A percentile compares a stretch with the other conserved stretches of the same genome.
Conservation (phyloP, 2,329 filamentous ascomycete genomes). For the Penicillium sp. region DNA sequence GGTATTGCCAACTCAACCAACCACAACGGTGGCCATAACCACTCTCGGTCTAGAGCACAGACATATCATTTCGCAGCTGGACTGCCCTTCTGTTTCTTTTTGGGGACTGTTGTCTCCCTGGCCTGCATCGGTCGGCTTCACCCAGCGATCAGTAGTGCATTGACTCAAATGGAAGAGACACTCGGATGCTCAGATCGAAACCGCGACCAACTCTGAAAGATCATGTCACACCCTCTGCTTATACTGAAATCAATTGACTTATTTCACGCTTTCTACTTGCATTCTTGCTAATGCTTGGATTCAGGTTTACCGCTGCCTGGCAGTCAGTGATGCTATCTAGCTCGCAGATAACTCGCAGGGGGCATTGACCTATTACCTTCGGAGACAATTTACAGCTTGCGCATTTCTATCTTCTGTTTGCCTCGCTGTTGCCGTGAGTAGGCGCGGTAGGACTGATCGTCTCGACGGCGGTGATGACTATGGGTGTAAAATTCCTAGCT, state of each 20-base stretch:
- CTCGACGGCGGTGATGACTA: no score
- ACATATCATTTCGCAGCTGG: background rate
- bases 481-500: no score
- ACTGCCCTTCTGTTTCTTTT: background rate
- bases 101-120: background rate
- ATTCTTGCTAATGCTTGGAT: background rate
- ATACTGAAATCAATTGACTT: background rate
- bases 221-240: background rate
- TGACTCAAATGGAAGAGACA: no score
- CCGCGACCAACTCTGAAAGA: background rate
- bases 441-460: no score
- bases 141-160: conserved; percentile 38
- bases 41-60: background rate
- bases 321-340: background rate
- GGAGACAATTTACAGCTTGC: no score
- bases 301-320: background rate
- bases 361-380: no score
- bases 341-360: no score
- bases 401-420: no score
- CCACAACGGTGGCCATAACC: background rate
- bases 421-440: no score
- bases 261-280: background rate
- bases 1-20: background rate
- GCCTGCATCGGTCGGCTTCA: background rate
- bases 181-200: no score